Evolutionary conservation across 2,329 filamentous ascomycete genomes (phyloP).

Genomic region (Beauveria sp.): DNA sequence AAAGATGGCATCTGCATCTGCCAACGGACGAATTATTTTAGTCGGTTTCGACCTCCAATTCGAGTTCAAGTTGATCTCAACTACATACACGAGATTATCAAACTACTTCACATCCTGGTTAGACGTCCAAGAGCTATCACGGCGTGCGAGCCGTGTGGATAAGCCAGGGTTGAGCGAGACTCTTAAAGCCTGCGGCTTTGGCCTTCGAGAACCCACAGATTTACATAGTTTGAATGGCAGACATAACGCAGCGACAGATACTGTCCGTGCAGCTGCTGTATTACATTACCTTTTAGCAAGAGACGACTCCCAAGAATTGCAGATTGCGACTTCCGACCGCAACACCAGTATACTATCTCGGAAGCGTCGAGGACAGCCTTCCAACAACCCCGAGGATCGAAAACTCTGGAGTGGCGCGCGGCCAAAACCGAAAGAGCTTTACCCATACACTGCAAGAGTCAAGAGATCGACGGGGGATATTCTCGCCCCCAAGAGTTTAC

Average conservation of each 20-base stretch:
- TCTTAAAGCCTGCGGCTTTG: background rate
- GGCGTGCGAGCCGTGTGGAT: background rate
- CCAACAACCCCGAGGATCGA: background rate
- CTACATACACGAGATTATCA: background rate
- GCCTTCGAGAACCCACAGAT: background rate
- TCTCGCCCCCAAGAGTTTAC: background rate
- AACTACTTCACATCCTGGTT: slow-evolving; percentile 3
- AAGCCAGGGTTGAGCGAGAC: background rate
- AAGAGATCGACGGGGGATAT: background rate
- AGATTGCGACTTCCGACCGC: background rate
- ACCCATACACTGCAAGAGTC: background rate
- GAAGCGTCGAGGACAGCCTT: background rate
- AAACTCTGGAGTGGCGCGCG: background rate
- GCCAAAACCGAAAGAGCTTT: slow-evolving; percentile 1
- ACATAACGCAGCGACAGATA: background rate
- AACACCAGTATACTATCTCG: background rate
- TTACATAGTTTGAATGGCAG: background rate
- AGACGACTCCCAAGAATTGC: background rate
- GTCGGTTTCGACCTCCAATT: background rate
- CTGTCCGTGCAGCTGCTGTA: background rate
- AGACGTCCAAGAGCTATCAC: background rate
- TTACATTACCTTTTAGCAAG: background rate
- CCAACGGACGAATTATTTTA: background rate
- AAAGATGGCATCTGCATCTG: background rate
- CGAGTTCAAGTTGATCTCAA: background rate